Conservation (phyloP, 2,329 filamentous ascomycete species). For the Colletotrichum horii region DNA sequence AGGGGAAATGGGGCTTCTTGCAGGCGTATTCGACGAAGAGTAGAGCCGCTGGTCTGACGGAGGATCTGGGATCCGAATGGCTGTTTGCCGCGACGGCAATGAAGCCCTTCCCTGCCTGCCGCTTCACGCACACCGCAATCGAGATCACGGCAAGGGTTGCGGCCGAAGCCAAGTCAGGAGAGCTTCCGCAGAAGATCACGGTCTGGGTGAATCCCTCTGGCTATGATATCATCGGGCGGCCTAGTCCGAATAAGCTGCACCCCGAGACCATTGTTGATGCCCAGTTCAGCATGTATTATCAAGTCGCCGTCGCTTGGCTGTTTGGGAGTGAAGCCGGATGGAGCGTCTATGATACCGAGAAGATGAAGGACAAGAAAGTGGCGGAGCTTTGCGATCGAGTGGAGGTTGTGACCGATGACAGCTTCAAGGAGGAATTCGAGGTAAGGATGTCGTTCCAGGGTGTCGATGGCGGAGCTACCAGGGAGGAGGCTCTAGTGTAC, state of each 20-base stretch:
- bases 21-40: conserved; percentile 25
- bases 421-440: conserved; percentile 2
- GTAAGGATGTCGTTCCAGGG: conserved; percentile 12
- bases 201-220: conserved; percentile 26
- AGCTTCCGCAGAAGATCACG: conserved; percentile 18
- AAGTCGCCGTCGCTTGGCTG: conserved; percentile 30
- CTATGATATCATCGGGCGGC: conserved; percentile 26
- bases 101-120: conserved; percentile 27
- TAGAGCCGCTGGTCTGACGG: conserved; percentile 16
- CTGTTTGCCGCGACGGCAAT: conserved; percentile 27
- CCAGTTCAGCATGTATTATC: conserved; percentile 33
- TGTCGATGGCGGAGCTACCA: conserved; percentile 19
- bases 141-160: conserved; percentile 26
- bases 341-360: conserved; percentile 26
- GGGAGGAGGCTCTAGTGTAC: conserved; percentile 18
- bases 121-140: conserved; percentile 32
- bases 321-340: conserved; percentile 27
- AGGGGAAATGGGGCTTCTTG: conserved; percentile 28
- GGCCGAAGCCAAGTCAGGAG: neutral
- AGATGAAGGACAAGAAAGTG: conserved; percentile 24
- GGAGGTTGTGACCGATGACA: conserved; percentile 18
- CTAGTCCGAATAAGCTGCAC: conserved; percentile 26
- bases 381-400: conserved; percentile 24
- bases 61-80: conserved; percentile 26
- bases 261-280: conserved; percentile 31